Percentiles rank a stretch among this genome's conserved stretches.
phyloP scores from a whole-genome alignment of 768 basidiomycete genomes.

The Podaxis sp. region DNA sequence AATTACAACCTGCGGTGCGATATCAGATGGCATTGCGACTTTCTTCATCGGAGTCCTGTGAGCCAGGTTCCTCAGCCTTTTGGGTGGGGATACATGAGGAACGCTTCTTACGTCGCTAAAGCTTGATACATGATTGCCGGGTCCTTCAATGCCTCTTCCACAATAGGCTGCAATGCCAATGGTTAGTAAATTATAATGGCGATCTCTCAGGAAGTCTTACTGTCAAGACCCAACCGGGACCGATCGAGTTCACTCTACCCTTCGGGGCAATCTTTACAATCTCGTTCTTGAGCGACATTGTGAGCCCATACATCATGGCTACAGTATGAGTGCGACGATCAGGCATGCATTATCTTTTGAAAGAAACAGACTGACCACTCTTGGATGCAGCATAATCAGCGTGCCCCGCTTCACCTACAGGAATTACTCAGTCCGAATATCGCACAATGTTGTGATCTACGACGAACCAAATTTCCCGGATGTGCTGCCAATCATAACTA shows the following conservation, averaged over 20 bases:
- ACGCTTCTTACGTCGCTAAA: conserved; percentile 59
- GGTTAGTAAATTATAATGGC: background rate
- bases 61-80: background rate
- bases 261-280: conserved; percentile 73
- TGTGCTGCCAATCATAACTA: conserved; percentile 69
- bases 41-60: conserved; percentile 69
- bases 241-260: conserved; percentile 70
- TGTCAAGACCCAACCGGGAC: conserved; percentile 69
- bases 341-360: background rate
- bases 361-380: conserved; percentile 48
- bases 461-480: conserved; percentile 64
- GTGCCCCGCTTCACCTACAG: conserved; percentile 54
- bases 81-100: background rate
- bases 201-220: conserved; percentile 19
- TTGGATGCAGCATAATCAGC: conserved; percentile 68
- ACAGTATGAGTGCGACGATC: background rate
- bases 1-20: conserved; percentile 64
- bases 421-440: background rate
- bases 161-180: conserved; percentile 43
- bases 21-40: conserved; percentile 57
- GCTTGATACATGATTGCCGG: conserved; percentile 54
- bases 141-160: conserved; percentile 54
- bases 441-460: background rate
- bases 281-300: conserved; percentile 73
- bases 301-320: conserved; percentile 77